Conservation (phyloP, 2,329 filamentous ascomycete genomes). For the Talaromyces verruculosus region DNA sequence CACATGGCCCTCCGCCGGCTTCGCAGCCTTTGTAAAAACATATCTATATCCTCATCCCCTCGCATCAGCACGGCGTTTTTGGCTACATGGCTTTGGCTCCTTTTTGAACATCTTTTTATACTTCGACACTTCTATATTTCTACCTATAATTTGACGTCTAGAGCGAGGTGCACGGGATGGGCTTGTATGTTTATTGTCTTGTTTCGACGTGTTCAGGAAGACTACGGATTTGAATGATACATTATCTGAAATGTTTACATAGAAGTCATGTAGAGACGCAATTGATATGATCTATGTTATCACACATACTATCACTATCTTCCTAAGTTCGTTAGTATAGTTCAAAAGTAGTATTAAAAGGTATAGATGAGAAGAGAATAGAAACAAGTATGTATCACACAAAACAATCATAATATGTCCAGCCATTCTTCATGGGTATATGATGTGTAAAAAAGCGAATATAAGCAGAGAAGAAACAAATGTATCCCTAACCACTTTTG, state of each 20-base stretch:
- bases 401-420: conserved; percentile 11
- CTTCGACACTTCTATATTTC: not conserved
- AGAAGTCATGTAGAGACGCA: not conserved
- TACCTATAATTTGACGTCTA: not conserved
- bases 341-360: not conserved
- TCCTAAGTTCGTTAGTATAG: not conserved
- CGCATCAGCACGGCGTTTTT: conserved; percentile 24
- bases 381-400: not conserved
- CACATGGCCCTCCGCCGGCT: not conserved
- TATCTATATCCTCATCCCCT: not conserved
- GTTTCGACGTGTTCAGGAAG: conserved; percentile 4
- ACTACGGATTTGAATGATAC: not conserved
- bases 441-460: not conserved
- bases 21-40: conserved; percentile 6
- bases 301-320: too few relatives aligned
- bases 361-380: not conserved
- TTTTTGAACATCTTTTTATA: not conserved
- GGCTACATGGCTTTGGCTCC: not conserved
- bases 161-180: not conserved
- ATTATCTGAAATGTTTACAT: not conserved
- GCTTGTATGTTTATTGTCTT: not conserved
- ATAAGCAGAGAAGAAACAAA: not conserved
- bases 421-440: conserved; percentile 15
- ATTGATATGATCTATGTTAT: not conserved
- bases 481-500: not conserved